A percentile compares a stretch with the other conserved stretches of the same genome.
These are phyloP conservation scores for Ogataea henricii DNA, from an alignment of 805 yeast genomes.

Conservation along the genomic window DNA sequence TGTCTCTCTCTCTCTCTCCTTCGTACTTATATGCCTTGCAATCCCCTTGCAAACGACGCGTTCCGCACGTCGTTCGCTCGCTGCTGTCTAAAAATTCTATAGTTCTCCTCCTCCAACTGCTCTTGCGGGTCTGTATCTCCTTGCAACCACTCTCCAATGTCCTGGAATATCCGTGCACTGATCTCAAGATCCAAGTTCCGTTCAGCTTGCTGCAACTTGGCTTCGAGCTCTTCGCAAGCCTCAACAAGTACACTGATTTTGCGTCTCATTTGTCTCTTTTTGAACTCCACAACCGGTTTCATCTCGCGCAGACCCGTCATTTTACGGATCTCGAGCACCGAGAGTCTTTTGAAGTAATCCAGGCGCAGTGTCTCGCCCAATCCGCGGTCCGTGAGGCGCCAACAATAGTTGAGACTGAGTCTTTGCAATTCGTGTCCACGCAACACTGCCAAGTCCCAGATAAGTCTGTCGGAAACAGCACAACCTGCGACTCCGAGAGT, in stretches of 20 bases:
- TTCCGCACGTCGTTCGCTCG: slow-evolving; percentile 6
- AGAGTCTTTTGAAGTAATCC: slow-evolving; percentile 56
- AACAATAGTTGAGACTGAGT: slow-evolving; percentile 75
- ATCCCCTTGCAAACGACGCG: background rate
- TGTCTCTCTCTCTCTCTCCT: too few species aligned
- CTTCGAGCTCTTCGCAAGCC: slow-evolving; percentile 71
- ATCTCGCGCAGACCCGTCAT: slow-evolving; percentile 57
- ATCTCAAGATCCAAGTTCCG: slow-evolving; percentile 54
- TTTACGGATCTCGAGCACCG: slow-evolving; percentile 77
- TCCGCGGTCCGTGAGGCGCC: slow-evolving; percentile 35
- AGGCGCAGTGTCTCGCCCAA: slow-evolving; percentile 37
- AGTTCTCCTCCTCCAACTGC: slow-evolving; percentile 31
- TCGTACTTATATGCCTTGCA: too few species aligned
- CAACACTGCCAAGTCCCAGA: slow-evolving; percentile 75
- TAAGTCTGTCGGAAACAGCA: slow-evolving; percentile 67
- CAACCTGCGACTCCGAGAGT: slow-evolving; percentile 93
- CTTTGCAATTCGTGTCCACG: slow-evolving; percentile 53
- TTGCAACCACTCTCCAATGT: slow-evolving; percentile 66
- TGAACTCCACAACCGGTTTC: slow-evolving; percentile 68
- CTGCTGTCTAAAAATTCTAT: slow-evolving; percentile 12
- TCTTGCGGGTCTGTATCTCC: slow-evolving; percentile 45
- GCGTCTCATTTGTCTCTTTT: slow-evolving; percentile 46
- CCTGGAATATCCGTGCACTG: slow-evolving; percentile 59
- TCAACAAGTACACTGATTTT: slow-evolving; percentile 65
- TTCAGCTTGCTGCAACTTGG: slow-evolving; percentile 62